phyloP scores from a whole-genome alignment of 2,329 filamentous ascomycete genomes.

The Fusarium torreyae region DNA sequence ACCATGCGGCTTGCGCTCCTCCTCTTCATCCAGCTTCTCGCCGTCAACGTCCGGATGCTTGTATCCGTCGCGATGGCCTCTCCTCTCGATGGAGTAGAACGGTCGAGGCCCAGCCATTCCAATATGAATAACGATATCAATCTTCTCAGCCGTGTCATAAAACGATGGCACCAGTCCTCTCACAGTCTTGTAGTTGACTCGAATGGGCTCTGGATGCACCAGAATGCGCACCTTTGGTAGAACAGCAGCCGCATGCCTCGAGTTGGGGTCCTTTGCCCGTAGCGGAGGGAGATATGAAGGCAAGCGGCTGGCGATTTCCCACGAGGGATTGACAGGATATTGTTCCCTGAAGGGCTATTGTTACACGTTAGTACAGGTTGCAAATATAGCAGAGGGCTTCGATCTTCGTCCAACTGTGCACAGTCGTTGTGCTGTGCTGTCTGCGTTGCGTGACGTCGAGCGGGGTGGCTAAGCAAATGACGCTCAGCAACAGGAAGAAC shows the following conservation, averaged over 20 bases:
- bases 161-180: conserved; percentile 74
- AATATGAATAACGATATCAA: conserved; percentile 82
- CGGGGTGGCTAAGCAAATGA: conserved; percentile 22
- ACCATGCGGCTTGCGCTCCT: conserved; percentile 63
- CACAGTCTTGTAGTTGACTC: conserved; percentile 79
- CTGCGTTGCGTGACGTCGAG: conserved; percentile 32
- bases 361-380: conserved; percentile 33
- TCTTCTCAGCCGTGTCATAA: conserved; percentile 62
- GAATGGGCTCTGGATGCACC: conserved; percentile 76
- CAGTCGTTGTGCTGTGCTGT: not conserved
- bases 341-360: conserved; percentile 80
- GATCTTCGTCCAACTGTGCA: not conserved
- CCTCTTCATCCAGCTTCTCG: conserved; percentile 67
- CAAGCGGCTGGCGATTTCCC: conserved; percentile 80
- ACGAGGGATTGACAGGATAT: conserved; percentile 83
- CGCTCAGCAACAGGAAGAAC: conserved; percentile 7
- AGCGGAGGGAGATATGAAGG: conserved; percentile 73
- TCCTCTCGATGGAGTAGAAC: conserved; percentile 79
- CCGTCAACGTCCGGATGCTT: conserved; percentile 78
- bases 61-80: conserved; percentile 81
- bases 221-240: conserved; percentile 71
- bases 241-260: conserved; percentile 48
- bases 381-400: not conserved
- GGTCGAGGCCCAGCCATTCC: conserved; percentile 80
- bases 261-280: conserved; percentile 58